Evolutionary conservation across 805 yeast species (phyloP).

Genomic region (Teunomyces stri): DNA sequence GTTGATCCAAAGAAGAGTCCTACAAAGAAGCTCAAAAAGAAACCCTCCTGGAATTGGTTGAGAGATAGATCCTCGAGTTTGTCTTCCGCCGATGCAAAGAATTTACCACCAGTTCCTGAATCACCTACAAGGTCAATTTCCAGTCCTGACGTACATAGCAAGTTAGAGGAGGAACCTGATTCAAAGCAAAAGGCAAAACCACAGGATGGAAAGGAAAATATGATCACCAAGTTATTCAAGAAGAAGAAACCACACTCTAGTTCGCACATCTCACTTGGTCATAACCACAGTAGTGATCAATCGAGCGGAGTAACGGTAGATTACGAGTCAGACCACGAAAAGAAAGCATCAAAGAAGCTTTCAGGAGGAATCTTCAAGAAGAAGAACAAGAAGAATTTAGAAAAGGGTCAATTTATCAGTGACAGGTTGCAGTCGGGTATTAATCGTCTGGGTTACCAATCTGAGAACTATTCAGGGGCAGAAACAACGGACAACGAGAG

Average conservation of each 20-base stretch:
- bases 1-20: slow-evolving; percentile 9
- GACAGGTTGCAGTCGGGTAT: slow-evolving; percentile 1
- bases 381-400: slow-evolving; percentile 12
- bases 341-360: slow-evolving; percentile 16
- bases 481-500: slow-evolving; percentile 1
- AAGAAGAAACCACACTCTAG: slow-evolving; percentile 20
- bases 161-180: slow-evolving; percentile 8
- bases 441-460: not conserved
- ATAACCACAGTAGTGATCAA: not conserved
- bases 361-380: slow-evolving; percentile 15
- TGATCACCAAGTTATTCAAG: slow-evolving; percentile 41
- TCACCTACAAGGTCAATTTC: slow-evolving; percentile 35
- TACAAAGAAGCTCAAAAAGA: slow-evolving; percentile 26
- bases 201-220: slow-evolving; percentile 33
- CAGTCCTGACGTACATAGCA: slow-evolving; percentile 28
- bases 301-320: slow-evolving; percentile 22
- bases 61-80: slow-evolving; percentile 31
- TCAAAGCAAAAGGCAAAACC: slow-evolving; percentile 5
- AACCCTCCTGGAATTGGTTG: slow-evolving; percentile 44
- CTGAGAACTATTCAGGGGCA: slow-evolving; percentile 3
- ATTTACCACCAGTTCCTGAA: slow-evolving; percentile 23
- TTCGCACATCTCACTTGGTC: slow-evolving; percentile 6
- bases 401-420: slow-evolving; percentile 3
- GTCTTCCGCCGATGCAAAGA: slow-evolving; percentile 23
- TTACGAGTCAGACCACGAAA: slow-evolving; percentile 22